phyloP scores from a whole-genome alignment of 352 stramenopile species.

The Phytopythium sindhum region DNA sequence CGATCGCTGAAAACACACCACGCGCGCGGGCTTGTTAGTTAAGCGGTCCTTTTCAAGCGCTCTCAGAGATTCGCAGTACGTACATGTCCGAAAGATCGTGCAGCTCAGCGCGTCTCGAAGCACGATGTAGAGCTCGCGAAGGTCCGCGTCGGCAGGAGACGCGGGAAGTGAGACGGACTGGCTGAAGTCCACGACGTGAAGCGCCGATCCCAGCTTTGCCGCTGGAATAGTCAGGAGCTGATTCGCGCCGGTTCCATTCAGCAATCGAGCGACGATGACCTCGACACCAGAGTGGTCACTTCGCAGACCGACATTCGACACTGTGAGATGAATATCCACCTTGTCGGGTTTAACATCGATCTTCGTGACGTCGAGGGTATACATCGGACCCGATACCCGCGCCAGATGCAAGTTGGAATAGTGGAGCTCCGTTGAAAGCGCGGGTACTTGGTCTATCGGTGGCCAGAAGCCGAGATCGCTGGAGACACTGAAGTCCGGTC shows the following conservation, averaged over 20 bases:
- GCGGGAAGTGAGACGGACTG: neutral
- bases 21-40: conserved; percentile 1
- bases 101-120: conserved; percentile 48
- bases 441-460: conserved; percentile 37
- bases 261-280: conserved; percentile 29
- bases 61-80: conserved; percentile 10
- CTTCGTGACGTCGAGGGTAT: conserved; percentile 40
- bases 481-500: conserved; percentile 46
- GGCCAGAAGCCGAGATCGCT: conserved; percentile 68
- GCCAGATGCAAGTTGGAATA: conserved; percentile 71
- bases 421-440: conserved; percentile 60
- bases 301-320: conserved; percentile 43
- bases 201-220: conserved; percentile 7
- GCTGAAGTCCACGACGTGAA: neutral
- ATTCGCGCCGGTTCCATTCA: conserved; percentile 33
- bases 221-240: neutral
- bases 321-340: conserved; percentile 25
- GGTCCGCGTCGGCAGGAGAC: neutral
- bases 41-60: neutral
- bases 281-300: conserved; percentile 15
- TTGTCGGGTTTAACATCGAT: conserved; percentile 8
- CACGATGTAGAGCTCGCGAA: conserved; percentile 33
- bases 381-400: conserved; percentile 47
- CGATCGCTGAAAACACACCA: conserved; percentile 10
- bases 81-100: conserved; percentile 59